A percentile compares a stretch with the other conserved stretches of the same genome.
Conservation (phyloP, 129 eudicot genomes). For the Artemisia annua region DNA sequence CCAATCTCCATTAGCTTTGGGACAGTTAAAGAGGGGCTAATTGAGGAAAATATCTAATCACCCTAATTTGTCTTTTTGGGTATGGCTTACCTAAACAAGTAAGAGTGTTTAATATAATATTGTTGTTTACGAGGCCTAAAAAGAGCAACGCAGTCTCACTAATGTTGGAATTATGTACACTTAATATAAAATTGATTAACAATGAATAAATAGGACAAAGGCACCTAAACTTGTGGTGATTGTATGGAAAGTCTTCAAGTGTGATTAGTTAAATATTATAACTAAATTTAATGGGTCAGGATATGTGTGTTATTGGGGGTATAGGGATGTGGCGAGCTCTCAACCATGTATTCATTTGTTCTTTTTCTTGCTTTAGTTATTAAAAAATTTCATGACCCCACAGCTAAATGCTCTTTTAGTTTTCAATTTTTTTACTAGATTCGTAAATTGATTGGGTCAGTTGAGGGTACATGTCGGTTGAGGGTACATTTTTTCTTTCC, state of each 20-base stretch:
- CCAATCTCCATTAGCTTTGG: background rate
- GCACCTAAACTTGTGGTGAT: conserved; percentile 19
- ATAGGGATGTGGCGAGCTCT: conserved; percentile 33
- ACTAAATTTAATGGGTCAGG: background rate
- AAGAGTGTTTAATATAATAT: conserved; percentile 20
- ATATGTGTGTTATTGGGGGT: conserved; percentile 21
- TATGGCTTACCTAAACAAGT: conserved; percentile 21
- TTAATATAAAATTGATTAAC: conserved; percentile 7
- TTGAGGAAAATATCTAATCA: background rate
- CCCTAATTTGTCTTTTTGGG: conserved; percentile 19
- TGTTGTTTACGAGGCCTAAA: conserved; percentile 24
- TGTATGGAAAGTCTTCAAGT: background rate
- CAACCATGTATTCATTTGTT: conserved; percentile 24
- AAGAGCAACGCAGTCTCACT: conserved; percentile 14
- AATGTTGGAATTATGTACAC: conserved; percentile 5
- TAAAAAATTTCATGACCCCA: conserved; percentile 13
- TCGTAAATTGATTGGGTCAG: background rate
- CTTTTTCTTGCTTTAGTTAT: conserved; percentile 24
- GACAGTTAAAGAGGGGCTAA: conserved; percentile 1
- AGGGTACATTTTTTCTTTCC: background rate
- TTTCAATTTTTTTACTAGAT: conserved; percentile 4
- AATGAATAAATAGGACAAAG: background rate
- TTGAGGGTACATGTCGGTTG: background rate
- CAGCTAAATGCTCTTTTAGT: conserved; percentile 9
- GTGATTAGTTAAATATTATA: conserved; percentile 25